Evolutionary conservation across 441 rosid species (phyloP).

Genomic region (Jatropha multifida): DNA sequence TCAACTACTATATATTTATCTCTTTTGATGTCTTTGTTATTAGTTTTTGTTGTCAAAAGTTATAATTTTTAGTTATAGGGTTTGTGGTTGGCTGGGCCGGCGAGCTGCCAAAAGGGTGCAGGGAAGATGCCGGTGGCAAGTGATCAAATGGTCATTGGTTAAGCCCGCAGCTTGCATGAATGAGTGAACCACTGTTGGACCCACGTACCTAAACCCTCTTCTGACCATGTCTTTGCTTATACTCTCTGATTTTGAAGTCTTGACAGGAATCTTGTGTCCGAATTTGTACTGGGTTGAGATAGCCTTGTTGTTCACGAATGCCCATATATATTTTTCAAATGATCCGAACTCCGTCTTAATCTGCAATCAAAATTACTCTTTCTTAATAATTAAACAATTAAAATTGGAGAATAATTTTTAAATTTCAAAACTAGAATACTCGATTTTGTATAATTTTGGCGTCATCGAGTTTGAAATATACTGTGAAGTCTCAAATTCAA

Average conservation of each 20-base stretch:
- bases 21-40: too few relatives aligned
- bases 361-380: conserved; percentile 30
- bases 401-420: too few relatives aligned
- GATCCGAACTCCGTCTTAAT: conserved; percentile 60
- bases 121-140: conserved; percentile 63
- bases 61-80: not conserved
- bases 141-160: conserved; percentile 65
- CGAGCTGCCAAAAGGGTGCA: conserved; percentile 41
- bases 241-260: conserved; percentile 74
- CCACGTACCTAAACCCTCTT: conserved; percentile 69
- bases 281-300: conserved; percentile 62
- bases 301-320: conserved; percentile 68
- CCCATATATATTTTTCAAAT: conserved; percentile 75
- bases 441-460: too few relatives aligned
- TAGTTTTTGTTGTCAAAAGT: not conserved
- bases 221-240: conserved; percentile 84
- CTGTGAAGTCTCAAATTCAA: too few relatives aligned
- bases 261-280: conserved; percentile 66
- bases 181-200: conserved; percentile 67
- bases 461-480: too few relatives aligned
- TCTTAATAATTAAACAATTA: not conserved
- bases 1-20: not conserved
- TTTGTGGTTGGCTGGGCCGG: not conserved
- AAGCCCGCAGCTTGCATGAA: conserved; percentile 92
- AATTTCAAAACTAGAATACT: too few relatives aligned